Conservation (phyloP, 2,329 filamentous ascomycete species). For the Xylariales sp. region DNA sequence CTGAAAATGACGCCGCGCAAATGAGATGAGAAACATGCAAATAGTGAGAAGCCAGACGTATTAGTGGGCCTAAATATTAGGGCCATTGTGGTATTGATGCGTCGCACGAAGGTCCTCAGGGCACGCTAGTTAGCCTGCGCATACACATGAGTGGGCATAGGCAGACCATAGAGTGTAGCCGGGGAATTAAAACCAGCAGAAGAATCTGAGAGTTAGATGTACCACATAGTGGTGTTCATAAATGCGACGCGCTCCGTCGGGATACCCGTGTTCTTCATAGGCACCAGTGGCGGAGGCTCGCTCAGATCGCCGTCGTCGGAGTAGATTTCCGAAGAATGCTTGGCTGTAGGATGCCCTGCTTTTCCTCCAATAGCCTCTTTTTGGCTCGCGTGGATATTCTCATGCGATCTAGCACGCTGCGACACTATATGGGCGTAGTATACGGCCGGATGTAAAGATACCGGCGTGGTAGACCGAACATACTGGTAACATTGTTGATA, state of each 20-base stretch:
- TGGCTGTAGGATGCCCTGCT: conserved; percentile 50
- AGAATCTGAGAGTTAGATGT: conserved; percentile 48
- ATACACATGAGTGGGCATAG: background rate
- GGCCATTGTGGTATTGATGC: too few species aligned
- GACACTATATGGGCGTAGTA: conserved; percentile 97
- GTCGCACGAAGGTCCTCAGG: background rate
- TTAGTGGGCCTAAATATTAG: too few species aligned
- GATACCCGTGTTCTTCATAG: conserved; percentile 40
- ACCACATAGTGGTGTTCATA: conserved; percentile 59
- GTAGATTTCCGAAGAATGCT: conserved; percentile 42
- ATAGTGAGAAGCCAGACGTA: too few species aligned
- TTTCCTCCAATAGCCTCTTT: conserved; percentile 58
- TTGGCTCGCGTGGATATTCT: conserved; percentile 61
- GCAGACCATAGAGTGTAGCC: background rate
- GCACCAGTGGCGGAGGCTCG: conserved; percentile 46
- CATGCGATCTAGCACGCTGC: conserved; percentile 81
- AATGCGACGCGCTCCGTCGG: conserved; percentile 35
- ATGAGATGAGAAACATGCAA: background rate
- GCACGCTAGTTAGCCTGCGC: background rate
- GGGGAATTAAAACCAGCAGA: conserved; percentile 17
- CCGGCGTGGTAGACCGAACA: conserved; percentile 88
- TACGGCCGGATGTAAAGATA: conserved; percentile 87
- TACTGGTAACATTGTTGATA: conserved; percentile 98
- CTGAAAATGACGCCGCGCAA: background rate
- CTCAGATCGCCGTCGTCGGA: conserved; percentile 22